Base-by-base conservation (phyloP, 495 filamentous ascomycete species). In the Hypomontagnella monticulosa region DNA sequence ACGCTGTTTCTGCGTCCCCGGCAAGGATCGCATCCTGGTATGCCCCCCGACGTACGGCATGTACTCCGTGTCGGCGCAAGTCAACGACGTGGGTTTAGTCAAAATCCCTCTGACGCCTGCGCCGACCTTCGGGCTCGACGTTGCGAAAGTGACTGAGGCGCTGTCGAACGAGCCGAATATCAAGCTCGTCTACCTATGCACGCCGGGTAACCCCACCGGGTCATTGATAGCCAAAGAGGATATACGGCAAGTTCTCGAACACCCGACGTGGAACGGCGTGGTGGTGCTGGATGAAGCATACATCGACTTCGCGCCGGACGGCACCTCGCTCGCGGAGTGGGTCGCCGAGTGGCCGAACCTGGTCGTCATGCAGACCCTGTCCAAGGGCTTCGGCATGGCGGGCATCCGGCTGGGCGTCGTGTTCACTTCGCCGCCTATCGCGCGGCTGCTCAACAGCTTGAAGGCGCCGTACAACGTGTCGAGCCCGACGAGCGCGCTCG, bases 1-100 rank as follows among this genome's bases (percentile, higher is more conserved):
- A 33, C 88, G 95, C 48, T 92, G 89, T 77, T 99, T 99, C 82
- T 98, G 95, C 77, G 78, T 84, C 2, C 95, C 95, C 1, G 91
- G 92, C 18, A 82, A 80, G 50, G 96, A 98, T 77, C 91, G 90
- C 66, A 93, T 98, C 74, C 85, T 99, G 10, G 93, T 91, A 20
- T 97, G 93, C 71, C 95, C 95, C 16, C 95, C 96, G 0, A 99
- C 95, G 0, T 99, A 99, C 78, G 95, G 95, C 70, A 99, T 99
- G 95, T 98, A 99, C 79, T 83, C 86, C 18, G 95, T 98, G 14
- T 95, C 91, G 46, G 95, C 96, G 0, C 88, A 93, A 69, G 88
- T 96, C 59, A 99, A 99, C 78, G 96, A 98, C 70, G 78, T 99
- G 19, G 84, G 84, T 12, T 83, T 98, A 6, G 89, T 96, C 69